Percentiles rank a stretch among this genome's conserved stretches.
These are phyloP conservation scores for Fusarium nelsonii DNA, from an alignment of 2,329 filamentous ascomycete genomes.

Conservation along the genomic window DNA sequence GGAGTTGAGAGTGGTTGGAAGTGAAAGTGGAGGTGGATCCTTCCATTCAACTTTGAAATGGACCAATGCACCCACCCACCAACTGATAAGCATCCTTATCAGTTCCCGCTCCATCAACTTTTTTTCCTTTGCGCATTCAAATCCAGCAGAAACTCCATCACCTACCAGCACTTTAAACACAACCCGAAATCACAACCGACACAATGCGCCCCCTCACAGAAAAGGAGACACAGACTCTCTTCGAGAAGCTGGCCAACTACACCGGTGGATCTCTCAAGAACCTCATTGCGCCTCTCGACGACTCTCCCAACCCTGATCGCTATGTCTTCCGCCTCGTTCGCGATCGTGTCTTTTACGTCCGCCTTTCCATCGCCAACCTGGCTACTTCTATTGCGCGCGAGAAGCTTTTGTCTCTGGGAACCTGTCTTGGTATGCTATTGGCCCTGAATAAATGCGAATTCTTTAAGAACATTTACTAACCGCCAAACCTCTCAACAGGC, in stretches of 20 bases:
- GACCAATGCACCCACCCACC: not conserved
- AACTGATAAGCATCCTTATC: conserved; percentile 44
- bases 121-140: conserved; percentile 37
- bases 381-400: conserved; percentile 87
- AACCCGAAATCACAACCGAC: conserved; percentile 14
- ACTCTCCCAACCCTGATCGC: conserved; percentile 77
- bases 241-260: conserved; percentile 94
- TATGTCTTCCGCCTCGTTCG: conserved; percentile 89
- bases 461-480: conserved; percentile 21
- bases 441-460: no score
- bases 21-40: conserved; percentile 5
- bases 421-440: conserved; percentile 73
- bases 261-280: conserved; percentile 88
- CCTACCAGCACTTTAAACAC: conserved; percentile 14
- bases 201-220: conserved; percentile 87
- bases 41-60: not conserved
- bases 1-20: not conserved
- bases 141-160: conserved; percentile 16
- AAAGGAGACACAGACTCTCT: conserved; percentile 82
- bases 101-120: conserved; percentile 33
- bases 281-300: conserved; percentile 79
- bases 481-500: conserved; percentile 59
- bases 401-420: conserved; percentile 87
- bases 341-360: conserved; percentile 90
- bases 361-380: conserved; percentile 89